Conservation (phyloP, 768 basidiomycete genomes). For the Astraeus odoratus region DNA sequence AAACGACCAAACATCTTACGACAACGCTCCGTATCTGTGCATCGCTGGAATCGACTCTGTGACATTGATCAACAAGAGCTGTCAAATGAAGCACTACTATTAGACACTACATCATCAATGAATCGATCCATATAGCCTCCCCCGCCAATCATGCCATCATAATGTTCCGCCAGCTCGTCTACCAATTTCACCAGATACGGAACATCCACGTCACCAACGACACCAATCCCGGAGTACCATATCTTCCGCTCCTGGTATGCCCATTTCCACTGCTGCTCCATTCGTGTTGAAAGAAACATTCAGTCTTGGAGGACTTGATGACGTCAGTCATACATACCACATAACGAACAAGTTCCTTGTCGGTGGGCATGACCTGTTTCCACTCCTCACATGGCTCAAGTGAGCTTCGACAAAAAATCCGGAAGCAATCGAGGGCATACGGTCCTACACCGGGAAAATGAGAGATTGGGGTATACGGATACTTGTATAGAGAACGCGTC, state of each 20-base stretch:
- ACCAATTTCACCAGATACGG: slow-evolving; percentile 36
- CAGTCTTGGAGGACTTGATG: neutral
- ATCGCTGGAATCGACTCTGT: too few species aligned
- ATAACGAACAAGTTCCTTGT: slow-evolving; percentile 66
- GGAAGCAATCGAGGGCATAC: slow-evolving; percentile 72
- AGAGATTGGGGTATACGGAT: slow-evolving; percentile 44
- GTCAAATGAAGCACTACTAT: too few species aligned
- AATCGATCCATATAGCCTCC: slow-evolving; percentile 22
- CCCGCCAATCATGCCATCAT: slow-evolving; percentile 18
- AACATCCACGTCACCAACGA: slow-evolving; percentile 30
- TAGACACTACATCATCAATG: neutral
- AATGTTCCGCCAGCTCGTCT: slow-evolving; percentile 29
- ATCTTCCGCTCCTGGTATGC: slow-evolving; percentile 44
- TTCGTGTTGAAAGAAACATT: too few species aligned
- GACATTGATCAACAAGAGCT: too few species aligned
- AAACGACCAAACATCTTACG: too few species aligned
- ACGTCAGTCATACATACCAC: slow-evolving; percentile 39
- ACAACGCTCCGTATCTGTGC: too few species aligned
- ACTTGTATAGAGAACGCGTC: slow-evolving; percentile 19
- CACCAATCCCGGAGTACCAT: slow-evolving; percentile 45
- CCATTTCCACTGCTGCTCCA: slow-evolving; percentile 64
- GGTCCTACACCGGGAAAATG: slow-evolving; percentile 59
- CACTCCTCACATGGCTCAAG: slow-evolving; percentile 35
- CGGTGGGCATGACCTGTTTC: slow-evolving; percentile 54
- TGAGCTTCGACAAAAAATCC: slow-evolving; percentile 49